These are phyloP conservation scores for Phaeolepiota aurea DNA, from an alignment of 768 basidiomycete species.

Conservation along the genomic window DNA sequence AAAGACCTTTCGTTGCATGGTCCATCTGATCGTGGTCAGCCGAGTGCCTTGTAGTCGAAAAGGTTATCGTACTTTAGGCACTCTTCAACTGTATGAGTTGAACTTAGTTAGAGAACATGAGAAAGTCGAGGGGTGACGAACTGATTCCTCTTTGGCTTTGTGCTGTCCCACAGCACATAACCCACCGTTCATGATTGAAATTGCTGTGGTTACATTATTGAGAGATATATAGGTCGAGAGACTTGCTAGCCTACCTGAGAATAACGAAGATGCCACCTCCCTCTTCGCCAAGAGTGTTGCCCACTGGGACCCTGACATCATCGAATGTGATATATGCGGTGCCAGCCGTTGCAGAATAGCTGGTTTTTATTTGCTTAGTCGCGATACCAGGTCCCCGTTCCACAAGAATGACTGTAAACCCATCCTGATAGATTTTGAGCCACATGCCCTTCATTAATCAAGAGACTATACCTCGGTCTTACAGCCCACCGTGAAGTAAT, in stretches of 20 bases:
- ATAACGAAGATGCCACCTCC: slow-evolving; percentile 28
- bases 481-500: slow-evolving; percentile 67
- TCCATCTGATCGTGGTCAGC: slow-evolving; percentile 46
- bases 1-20: slow-evolving; percentile 82
- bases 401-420: slow-evolving; percentile 73
- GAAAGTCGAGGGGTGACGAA: slow-evolving; percentile 7
- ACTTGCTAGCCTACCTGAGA: slow-evolving; percentile 14
- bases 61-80: slow-evolving; percentile 56
- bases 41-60: background rate
- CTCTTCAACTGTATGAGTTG: slow-evolving; percentile 58
- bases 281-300: slow-evolving; percentile 64
- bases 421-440: no score
- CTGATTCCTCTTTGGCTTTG: slow-evolving; percentile 32
- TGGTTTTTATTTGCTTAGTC: slow-evolving; percentile 55
- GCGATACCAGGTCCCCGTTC: slow-evolving; percentile 63
- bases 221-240: background rate
- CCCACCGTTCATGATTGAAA: slow-evolving; percentile 95
- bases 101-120: background rate
- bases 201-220: slow-evolving; percentile 35
- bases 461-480: slow-evolving; percentile 39
- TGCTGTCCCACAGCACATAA: slow-evolving; percentile 74
- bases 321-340: slow-evolving; percentile 82
- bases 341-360: slow-evolving; percentile 73
- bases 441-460: slow-evolving; percentile 9
- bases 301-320: slow-evolving; percentile 78